Percentiles rank a stretch among this genome's conserved stretches.
These are phyloP conservation scores for Eleusine coracana DNA, from an alignment of 176 grass and related monocot species.

Conservation along the genomic window DNA sequence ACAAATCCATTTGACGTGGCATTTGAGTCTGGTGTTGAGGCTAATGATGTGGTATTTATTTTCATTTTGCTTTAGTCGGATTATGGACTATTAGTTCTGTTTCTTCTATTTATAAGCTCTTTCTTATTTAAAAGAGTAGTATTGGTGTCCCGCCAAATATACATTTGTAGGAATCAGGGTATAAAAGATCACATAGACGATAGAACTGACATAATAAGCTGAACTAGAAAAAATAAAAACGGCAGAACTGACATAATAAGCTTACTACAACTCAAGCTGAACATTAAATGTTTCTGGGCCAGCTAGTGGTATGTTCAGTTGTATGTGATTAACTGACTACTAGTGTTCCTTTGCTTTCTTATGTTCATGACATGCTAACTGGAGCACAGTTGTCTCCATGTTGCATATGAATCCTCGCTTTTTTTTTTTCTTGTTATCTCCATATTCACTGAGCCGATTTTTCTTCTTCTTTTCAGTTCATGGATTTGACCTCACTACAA, in stretches of 20 bases:
- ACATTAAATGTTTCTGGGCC: too few relatives aligned
- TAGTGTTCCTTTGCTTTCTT: too few relatives aligned
- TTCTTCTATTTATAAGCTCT: constrained; percentile 14
- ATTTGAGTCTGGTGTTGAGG: constrained; percentile 58
- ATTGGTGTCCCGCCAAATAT: background rate
- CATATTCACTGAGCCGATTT: background rate
- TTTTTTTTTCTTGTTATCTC: background rate
- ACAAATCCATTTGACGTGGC: constrained; percentile 86
- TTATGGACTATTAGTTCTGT: background rate
- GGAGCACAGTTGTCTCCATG: constrained; percentile 3
- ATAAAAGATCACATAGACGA: too few relatives aligned
- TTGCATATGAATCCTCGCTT: constrained; percentile 3
- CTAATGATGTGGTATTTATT: constrained; percentile 41
- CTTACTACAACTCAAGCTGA: too few relatives aligned
- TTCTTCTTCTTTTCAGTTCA: constrained; percentile 59
- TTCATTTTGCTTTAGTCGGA: background rate
- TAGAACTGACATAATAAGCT: too few relatives aligned
- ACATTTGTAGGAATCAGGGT: background rate
- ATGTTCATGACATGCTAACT: constrained; percentile 6
- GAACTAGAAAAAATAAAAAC: too few relatives aligned
- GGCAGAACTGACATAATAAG: too few relatives aligned
- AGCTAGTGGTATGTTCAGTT: too few relatives aligned
- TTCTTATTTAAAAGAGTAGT: constrained; percentile 18
- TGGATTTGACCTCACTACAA: constrained; percentile 83
- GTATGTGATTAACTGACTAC: too few relatives aligned